Conservation (phyloP, 371 early-diverging fungal genomes). For the Spiromyces aspiralis region DNA sequence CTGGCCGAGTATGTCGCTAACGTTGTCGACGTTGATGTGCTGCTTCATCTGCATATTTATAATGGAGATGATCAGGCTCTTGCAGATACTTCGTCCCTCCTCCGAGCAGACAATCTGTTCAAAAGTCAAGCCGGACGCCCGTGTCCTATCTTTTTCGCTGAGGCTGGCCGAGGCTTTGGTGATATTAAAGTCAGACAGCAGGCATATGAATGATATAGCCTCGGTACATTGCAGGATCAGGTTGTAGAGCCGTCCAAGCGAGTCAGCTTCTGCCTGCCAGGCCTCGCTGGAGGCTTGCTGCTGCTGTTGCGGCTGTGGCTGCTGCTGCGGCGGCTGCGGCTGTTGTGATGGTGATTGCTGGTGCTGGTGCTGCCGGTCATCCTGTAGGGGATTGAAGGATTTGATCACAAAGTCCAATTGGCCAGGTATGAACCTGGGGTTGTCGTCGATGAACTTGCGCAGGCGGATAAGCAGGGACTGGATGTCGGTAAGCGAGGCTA, state of each 20-base stretch:
- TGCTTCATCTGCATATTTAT: conserved; percentile 48
- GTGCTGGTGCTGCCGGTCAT: conserved; percentile 4
- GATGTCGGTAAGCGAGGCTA: conserved; percentile 5
- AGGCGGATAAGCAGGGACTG: conserved; percentile 14
- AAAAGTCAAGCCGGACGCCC: conserved; percentile 34
- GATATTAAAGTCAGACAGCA: conserved; percentile 51
- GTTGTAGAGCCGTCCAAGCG: conserved; percentile 43
- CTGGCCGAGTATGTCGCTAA: conserved; percentile 35
- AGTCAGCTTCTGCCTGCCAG: conserved; percentile 46
- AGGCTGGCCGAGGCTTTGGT: conserved; percentile 35
- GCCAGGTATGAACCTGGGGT: conserved; percentile 23
- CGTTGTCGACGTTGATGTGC: conserved; percentile 29
- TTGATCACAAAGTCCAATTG: conserved; percentile 12
- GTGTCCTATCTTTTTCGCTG: conserved; percentile 20
- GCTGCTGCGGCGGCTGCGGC: too few species aligned
- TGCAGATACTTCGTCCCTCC: conserved; percentile 41
- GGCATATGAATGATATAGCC: conserved; percentile 51
- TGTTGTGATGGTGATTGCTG: too few species aligned
- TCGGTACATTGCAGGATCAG: conserved; percentile 50
- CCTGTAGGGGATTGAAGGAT: background rate
- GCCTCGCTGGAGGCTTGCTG: conserved; percentile 7
- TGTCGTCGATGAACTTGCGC: conserved; percentile 15
- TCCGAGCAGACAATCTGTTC: conserved; percentile 40
- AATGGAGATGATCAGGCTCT: conserved; percentile 50
- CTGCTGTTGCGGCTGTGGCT: too few species aligned